These are phyloP conservation scores for Fraxinus americana DNA, from an alignment of 257 asterid species.

Conservation along the genomic window DNA sequence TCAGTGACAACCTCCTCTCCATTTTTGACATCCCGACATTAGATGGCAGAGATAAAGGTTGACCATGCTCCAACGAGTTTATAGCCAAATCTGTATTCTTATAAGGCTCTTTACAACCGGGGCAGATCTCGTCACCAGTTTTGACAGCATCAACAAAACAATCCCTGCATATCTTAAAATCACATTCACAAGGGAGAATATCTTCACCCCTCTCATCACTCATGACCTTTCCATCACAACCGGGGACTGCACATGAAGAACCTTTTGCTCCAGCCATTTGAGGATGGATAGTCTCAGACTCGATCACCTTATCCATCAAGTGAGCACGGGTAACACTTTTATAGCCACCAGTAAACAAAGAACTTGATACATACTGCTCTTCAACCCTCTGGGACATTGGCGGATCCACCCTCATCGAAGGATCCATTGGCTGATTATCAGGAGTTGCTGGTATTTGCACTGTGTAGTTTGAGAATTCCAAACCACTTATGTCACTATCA, in stretches of 20 bases:
- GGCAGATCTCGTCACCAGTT: slow-evolving; percentile 70
- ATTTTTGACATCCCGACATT: slow-evolving; percentile 56
- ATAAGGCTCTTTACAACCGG: slow-evolving; percentile 77
- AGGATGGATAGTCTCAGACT: slow-evolving; percentile 78
- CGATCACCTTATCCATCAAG: slow-evolving; percentile 95
- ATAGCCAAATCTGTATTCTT: slow-evolving; percentile 54
- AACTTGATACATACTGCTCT: slow-evolving; percentile 85
- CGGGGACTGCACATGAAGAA: slow-evolving; percentile 62
- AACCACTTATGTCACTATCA: slow-evolving; percentile 83
- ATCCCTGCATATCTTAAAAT: slow-evolving; percentile 75
- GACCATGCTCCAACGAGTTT: slow-evolving; percentile 37
- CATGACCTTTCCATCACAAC: slow-evolving; percentile 78
- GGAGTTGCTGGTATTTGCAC: slow-evolving; percentile 96
- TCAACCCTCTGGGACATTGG: slow-evolving; percentile 82
- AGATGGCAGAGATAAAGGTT: slow-evolving; percentile 53
- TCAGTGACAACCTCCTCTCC: slow-evolving; percentile 71
- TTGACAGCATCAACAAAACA: slow-evolving; percentile 64
- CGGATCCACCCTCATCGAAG: slow-evolving; percentile 46
- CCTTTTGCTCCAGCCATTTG: slow-evolving; percentile 84
- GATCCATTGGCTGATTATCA: slow-evolving; percentile 86
- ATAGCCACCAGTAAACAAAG: slow-evolving; percentile 85
- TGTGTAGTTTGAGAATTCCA: slow-evolving; percentile 67
- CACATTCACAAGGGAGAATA: slow-evolving; percentile 80
- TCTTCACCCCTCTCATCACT: slow-evolving; percentile 74
- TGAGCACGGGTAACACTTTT: slow-evolving; percentile 89